Base-by-base conservation (phyloP, 1,284 basidiomycete species). In the Trametes versicolor region DNA sequence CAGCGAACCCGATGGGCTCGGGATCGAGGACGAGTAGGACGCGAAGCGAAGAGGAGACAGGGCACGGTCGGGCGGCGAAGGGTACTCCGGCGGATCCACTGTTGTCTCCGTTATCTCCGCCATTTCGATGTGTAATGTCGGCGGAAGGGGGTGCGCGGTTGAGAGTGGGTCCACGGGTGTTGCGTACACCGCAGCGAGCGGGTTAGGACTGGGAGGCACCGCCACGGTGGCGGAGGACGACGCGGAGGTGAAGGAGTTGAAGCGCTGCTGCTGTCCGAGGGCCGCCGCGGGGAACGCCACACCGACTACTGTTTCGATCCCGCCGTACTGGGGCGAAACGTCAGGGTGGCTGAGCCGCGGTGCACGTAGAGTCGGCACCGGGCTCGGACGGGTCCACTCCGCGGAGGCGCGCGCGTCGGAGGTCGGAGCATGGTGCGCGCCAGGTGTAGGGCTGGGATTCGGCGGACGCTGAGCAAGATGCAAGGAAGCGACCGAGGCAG, bases 31-130 rank as follows among this genome's bases (percentile, higher is more conserved):
- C 36, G 61, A 51, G 32, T 55, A 51, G 9, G 63, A 54, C 49
- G 53, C 63, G 47, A 65, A 68, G 9, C 58, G 58, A 10, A 65
- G 61, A 21, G 66, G 66, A 27, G 66, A 64, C 13, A 67, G 58
- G 27, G 63, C 45, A 32, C 63, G 66, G 17, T 64, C 63, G 1
- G 63, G 63, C 8, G 58, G 54, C 32, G 58, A 60, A 55, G 63
- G 60, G 51, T 56, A 60, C 36, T 64, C 62, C 13, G 47, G 23
- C 19, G 13, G 15, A 23, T 39, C 21, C 1, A 37, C 19, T 5
- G 39, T 34, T 9, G 58, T 15, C 39, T n/a, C 48, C 29, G 54
- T 23, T 9, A 43, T 25, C 41, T 57, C 48, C 37, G 15, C 43
- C 47, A 43, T 43, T 17, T 43, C 41, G 41, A 43, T 43, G 17